Base-by-base conservation (phyloP, 129 eudicot genomes). In the Scalesia atractyloides region DNA sequence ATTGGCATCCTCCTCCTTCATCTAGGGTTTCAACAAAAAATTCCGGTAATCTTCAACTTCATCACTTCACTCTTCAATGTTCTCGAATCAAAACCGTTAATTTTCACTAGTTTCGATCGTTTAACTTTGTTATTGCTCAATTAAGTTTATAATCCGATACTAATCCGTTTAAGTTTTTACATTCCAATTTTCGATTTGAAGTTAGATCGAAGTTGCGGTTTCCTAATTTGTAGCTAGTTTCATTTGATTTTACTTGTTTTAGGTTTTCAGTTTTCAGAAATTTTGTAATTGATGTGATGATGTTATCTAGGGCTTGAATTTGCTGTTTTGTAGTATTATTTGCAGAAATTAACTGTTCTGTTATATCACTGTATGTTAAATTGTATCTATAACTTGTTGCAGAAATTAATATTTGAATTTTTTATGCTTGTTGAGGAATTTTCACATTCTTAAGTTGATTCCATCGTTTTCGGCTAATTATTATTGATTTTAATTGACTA, bases 11-110 rank as follows among this genome's bases (percentile, higher is more conserved):
- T 18, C 63, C 52, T 52, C 47, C 74, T 53, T 53, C 65, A 70
- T 36, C 75, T 70, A 70, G 75, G 75, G 75, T 52, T 70, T 43
- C 37, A 37, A 34, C 74, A 54, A 36, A 53, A 54, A 36, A 34
- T 53, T 37, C 49, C 9, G 75, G 75, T 70, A 70, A 54, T 54
- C 54, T 17, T 18, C 11, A 0, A 5, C 36, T 54, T 53, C 19
- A 10, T 17, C 18, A 5, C 7, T 54, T 18, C 15, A 26, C 19
- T 16, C 15, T 9, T 69, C 37, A 51, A 54, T 54, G 52, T 37
- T 54, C 6, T 34, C 5, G 14, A 53, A 26, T 54, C 51, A 18
- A 36, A 37, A 70, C 64, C 64, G 13, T 53, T 2, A n/a, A n/a
- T n/a, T n/a, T n/a, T n/a, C n/a, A n/a, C n/a, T n/a, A n/a, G n/a